Conservation (phyloP, 805 yeast species). For the Pichia cabralensis region DNA sequence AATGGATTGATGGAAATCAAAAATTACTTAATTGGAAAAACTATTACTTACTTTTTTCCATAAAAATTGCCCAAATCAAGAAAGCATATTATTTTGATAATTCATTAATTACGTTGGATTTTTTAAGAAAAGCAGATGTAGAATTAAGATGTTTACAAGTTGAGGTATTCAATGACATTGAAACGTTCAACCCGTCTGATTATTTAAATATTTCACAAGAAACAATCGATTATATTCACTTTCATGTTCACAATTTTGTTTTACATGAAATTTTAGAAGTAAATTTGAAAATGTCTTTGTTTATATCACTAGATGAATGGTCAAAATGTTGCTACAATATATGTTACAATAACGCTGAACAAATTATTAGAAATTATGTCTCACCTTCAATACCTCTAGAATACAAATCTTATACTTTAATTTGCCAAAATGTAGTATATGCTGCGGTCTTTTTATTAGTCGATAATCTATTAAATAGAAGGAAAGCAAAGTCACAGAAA, state of each 20-base stretch:
- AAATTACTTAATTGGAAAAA: conserved; percentile 14
- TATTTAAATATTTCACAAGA: conserved; percentile 8
- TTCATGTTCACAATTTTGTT: conserved; percentile 12
- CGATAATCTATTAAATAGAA: conserved; percentile 20
- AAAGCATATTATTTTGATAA: conserved; percentile 20
- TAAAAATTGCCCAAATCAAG: conserved; percentile 19
- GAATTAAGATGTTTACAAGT: conserved; percentile 19
- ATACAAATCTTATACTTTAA: conserved; percentile 18
- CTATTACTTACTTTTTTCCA: conserved; percentile 16
- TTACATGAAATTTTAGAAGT: conserved; percentile 21
- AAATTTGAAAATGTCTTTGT: conserved; percentile 22
- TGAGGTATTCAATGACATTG: conserved; percentile 14
- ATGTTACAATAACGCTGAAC: conserved; percentile 17
- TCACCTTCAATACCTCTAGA: conserved; percentile 10
- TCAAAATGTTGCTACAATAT: conserved; percentile 11
- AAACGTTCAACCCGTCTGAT: conserved; percentile 5
- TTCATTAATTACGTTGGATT: conserved; percentile 11
- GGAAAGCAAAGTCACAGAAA: conserved; percentile 12
- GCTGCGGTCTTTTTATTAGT: conserved; percentile 23
- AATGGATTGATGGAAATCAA: conserved; percentile 12
- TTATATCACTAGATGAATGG: conserved; percentile 20
- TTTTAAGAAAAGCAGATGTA: conserved; percentile 18
- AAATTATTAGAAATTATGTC: conserved; percentile 12
- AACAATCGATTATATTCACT: conserved; percentile 13
- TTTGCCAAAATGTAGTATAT: conserved; percentile 18